Evolutionary conservation across 768 basidiomycete species (phyloP).

Genomic region (Amanita phalloides): DNA sequence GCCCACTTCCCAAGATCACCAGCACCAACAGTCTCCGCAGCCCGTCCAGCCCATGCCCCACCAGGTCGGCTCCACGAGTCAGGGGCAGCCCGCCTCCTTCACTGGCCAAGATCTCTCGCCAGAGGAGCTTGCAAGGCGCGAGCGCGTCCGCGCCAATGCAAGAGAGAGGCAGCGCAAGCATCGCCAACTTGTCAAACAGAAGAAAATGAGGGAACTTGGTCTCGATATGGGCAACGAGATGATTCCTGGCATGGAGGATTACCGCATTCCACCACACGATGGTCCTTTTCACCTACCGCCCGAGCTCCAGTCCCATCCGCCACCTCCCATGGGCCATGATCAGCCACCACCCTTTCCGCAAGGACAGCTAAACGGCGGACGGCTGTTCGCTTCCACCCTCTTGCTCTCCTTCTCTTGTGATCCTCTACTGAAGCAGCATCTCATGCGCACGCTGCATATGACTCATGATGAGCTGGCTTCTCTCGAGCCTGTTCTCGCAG

Average conservation of each 20-base stretch:
- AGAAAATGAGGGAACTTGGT: conserved; percentile 75
- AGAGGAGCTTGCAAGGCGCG: conserved; percentile 58
- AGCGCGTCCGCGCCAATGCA: conserved; percentile 66
- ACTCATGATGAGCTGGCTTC: conserved; percentile 71
- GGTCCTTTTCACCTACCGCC: conserved; percentile 36
- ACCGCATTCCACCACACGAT: conserved; percentile 37
- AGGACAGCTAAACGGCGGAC: conserved; percentile 46
- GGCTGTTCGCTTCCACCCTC: conserved; percentile 72
- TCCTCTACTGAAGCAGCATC: conserved; percentile 63
- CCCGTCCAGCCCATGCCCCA: conserved; percentile 9
- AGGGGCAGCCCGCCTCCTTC: conserved; percentile 8
- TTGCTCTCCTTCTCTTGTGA: conserved; percentile 69
- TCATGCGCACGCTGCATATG: conserved; percentile 63
- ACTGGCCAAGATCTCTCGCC: conserved; percentile 31
- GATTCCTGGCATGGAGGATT: conserved; percentile 55
- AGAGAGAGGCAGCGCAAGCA: conserved; percentile 79
- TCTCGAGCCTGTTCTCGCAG: conserved; percentile 70
- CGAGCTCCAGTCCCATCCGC: conserved; percentile 27
- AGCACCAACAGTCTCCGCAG: conserved; percentile 11
- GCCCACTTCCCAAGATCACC: conserved; percentile 9
- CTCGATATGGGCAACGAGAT: conserved; percentile 74
- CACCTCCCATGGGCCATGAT: conserved; percentile 24
- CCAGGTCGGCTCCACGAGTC: conserved; percentile 6
- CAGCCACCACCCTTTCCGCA: conserved; percentile 41
- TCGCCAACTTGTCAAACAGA: conserved; percentile 65